Evolutionary conservation across 345 rosid species (phyloP), one percentile per base, ranked within the genome.

Genomic region (Acer saccharum): DNA sequence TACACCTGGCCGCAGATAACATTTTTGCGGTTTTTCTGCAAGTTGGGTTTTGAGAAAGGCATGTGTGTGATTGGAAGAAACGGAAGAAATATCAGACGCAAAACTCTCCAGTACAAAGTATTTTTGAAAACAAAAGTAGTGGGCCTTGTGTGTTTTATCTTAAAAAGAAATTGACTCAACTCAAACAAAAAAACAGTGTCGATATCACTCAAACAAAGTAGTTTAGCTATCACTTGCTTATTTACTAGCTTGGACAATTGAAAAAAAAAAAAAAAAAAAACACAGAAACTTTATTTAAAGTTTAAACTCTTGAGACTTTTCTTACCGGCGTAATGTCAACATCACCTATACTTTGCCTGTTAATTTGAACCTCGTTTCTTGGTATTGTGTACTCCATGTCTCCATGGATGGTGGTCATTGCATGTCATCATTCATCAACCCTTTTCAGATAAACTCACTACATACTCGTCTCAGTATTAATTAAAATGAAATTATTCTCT

Each of bases 21-120:
- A 3, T 27, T 21, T 35, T 29, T 46, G 50, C 7, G 41, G 72
- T 32, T 71, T 54, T 21, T 27, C 23, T 10, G 16, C 77, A 74
- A 25, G 68, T 60, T 57, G 68, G 44, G 46, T 46, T 68, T 39
- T 6, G 16, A 41, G 67, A 8, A 14, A 21, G 67, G 20, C 79
- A 58, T 44, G 79, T 76, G 74, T 44, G 79, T 76, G 74, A 67
- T 65, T 54, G 43, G 64, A 60, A 60, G 27, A 18, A n/a, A 60
- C 20, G 11, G 27, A 60, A 60, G 21, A 60, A 60, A 20, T 60
- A 60, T 60, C 27, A 4, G 7, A 6, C 27, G 27, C 64, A 21
- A 16, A 57, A n/a, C 62, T 57, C 62, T n/a, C 62, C 6, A 57
- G 62, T 18, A 57, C 10, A 57, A 57, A 35, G 6, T 35, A 3